phyloP scores from a whole-genome alignment of 202 grass and related monocot genomes.

The Setaria viridis region DNA sequence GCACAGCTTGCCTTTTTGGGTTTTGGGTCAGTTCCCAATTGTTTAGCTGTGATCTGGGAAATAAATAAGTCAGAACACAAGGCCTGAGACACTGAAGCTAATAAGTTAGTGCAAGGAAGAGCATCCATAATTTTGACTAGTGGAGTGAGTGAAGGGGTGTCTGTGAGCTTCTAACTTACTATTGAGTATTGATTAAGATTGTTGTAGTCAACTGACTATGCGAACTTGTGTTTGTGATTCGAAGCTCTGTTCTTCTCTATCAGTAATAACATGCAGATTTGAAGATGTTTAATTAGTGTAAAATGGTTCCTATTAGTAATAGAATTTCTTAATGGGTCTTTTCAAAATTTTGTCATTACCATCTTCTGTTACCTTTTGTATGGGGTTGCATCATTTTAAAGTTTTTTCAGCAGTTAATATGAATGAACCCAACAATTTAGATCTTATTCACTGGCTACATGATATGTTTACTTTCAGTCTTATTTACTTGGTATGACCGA shows the following conservation, averaged over 20 bases:
- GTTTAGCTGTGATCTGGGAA: neutral
- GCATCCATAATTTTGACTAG: neutral
- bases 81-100: neutral
- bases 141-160: neutral
- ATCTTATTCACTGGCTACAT: neutral
- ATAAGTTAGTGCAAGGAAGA: neutral
- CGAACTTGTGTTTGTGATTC: slow-evolving; percentile 2
- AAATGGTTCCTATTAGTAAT: slow-evolving; percentile 2
- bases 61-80: neutral
- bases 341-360: neutral
- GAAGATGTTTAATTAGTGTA: slow-evolving; percentile 9
- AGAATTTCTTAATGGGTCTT: slow-evolving; percentile 7
- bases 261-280: slow-evolving; percentile 15
- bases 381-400: neutral
- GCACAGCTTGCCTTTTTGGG: neutral
- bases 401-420: slow-evolving; percentile 17
- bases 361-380: neutral
- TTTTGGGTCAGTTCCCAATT: neutral
- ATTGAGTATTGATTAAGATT: slow-evolving; percentile 1
- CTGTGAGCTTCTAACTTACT: neutral
- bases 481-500: slow-evolving; percentile 7
- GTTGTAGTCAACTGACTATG: neutral
- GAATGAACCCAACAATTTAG: slow-evolving; percentile 13
- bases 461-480: slow-evolving; percentile 1
- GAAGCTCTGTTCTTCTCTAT: neutral